Evolutionary conservation across 768 basidiomycete species (phyloP).

Genomic region (Boletus tomentosulus): DNA sequence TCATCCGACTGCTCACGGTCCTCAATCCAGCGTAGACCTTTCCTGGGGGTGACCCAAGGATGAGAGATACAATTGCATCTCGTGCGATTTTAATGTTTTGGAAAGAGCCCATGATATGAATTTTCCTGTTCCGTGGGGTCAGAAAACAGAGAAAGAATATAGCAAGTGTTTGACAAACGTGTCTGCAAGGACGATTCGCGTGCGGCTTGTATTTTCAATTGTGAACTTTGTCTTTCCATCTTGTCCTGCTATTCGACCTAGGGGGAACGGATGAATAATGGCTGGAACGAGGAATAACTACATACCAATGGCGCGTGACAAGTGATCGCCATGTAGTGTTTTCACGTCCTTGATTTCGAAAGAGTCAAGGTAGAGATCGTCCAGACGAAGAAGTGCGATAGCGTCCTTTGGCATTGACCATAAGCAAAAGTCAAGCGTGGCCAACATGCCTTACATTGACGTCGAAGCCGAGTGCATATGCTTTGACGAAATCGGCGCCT

Average conservation of each 20-base stretch:
- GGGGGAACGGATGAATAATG: conserved; percentile 7
- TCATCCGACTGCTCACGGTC: conserved; percentile 90
- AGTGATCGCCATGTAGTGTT: conserved; percentile 94
- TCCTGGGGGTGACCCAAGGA: conserved; percentile 92
- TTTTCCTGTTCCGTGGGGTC: conserved; percentile 59
- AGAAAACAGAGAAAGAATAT: neutral
- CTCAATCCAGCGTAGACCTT: conserved; percentile 89
- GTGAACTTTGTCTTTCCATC: conserved; percentile 99
- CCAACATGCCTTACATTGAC: conserved; percentile 65
- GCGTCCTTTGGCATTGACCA: conserved; percentile 61
- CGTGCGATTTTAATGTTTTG: conserved; percentile 98
- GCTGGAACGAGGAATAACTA: neutral
- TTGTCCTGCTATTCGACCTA: conserved; percentile 96
- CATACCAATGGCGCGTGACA: conserved; percentile 93
- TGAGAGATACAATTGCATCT: conserved; percentile 93
- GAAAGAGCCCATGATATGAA: conserved; percentile 97
- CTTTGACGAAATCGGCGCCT: conserved; percentile 95
- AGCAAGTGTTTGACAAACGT: conserved; percentile 54
- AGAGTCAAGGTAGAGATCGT: conserved; percentile 96
- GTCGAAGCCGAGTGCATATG: conserved; percentile 92
- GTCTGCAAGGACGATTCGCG: conserved; percentile 97
- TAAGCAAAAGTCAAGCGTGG: neutral
- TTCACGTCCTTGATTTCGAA: conserved; percentile 99
- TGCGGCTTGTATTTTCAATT: conserved; percentile 94
- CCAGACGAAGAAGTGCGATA: conserved; percentile 89